A percentile compares a stretch with the other conserved stretches of the same genome.
phyloP scores from a whole-genome alignment of 106 monocot genomes.

The Apostasia ramifera region DNA sequence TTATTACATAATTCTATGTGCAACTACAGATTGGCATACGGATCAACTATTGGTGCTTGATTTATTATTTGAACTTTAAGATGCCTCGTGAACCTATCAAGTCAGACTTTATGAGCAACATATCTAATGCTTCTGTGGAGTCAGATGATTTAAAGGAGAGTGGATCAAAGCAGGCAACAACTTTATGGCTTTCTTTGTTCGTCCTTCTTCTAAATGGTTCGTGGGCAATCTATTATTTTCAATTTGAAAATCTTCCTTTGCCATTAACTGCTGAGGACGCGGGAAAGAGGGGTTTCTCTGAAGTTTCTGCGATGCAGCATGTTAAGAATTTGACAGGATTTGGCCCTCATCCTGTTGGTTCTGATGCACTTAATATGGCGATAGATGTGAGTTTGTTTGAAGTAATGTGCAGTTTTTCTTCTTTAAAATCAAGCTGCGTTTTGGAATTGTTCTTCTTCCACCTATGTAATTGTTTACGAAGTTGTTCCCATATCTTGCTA shows the following conservation, averaged over 20 bases:
- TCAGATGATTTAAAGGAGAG: slow-evolving; percentile 11
- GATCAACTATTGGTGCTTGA: not conserved
- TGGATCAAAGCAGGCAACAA: slow-evolving; percentile 28
- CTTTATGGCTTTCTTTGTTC: slow-evolving; percentile 57
- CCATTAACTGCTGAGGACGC: slow-evolving; percentile 59
- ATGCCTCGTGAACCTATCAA: slow-evolving; percentile 16
- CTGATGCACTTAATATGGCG: slow-evolving; percentile 76
- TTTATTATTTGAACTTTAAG: slow-evolving; percentile 5
- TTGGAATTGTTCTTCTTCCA: too few species aligned
- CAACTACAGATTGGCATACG: too few species aligned
- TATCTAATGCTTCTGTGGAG: slow-evolving; percentile 7
- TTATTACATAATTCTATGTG: too few species aligned
- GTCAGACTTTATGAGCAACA: not conserved
- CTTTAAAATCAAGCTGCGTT: too few species aligned
- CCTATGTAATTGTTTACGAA: not conserved
- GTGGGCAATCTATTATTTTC: slow-evolving; percentile 70
- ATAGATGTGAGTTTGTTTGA: slow-evolving; percentile 41
- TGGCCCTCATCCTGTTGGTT: slow-evolving; percentile 90
- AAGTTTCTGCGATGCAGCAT: slow-evolving; percentile 72
- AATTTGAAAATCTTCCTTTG: slow-evolving; percentile 60
- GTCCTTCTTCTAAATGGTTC: slow-evolving; percentile 53
- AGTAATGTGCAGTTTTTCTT: too few species aligned
- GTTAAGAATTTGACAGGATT: slow-evolving; percentile 71
- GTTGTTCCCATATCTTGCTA: not conserved
- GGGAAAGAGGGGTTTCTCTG: slow-evolving; percentile 95